Base-by-base conservation (phyloP, 2,329 filamentous ascomycete species). In the Colletotrichum sp. region DNA sequence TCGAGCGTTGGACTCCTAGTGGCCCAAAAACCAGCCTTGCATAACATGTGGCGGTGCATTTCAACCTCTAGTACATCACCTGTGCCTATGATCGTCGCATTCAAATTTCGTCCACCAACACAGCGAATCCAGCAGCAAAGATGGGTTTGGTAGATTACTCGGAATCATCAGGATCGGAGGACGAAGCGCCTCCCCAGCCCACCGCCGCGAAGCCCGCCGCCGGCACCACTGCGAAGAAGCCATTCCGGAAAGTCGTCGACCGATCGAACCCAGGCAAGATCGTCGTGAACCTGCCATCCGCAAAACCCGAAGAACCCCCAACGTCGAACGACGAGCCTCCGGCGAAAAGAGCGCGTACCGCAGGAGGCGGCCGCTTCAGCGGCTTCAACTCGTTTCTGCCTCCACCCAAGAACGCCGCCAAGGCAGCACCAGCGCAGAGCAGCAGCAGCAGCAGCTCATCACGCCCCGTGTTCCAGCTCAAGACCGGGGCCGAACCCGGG, bases 381-480 rank as follows among this genome's bases (percentile, higher is more conserved):
- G 94, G 93, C 4, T 97, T 98, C 87, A 97, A 96, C 83, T 93
- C 95, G 3, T 92, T 98, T 79, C 89, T 99, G 25, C 96, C 96
- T 4, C 89, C 96, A 30, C 96, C 96, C 6, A 99, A 98, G 82
- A 89, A 90, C 77, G 81, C 86, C 19, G 86, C 83, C 68, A 83
- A 86, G 78, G 76, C 82, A 19, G 80, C 85, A 15, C 79, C 82
- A 3, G 81, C 83, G 11, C 82, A 78, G 63, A 65, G 84, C 79
- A 66, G 79, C 81, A 78, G 25, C 27, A 59, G 82, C 80, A 78
- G 72, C 67, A 76, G 72, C 74, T 64, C 77, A 19, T 64, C 69
- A 25, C 65, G 75, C 13, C 77, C 77, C 3, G 62, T 62, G 5
- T 78, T 98, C 67, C 95, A 91, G 80, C 83, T 98, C 76, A 97